Conservation (phyloP, 1,139 yeast genomes). For the Candida frijolesensis region DNA sequence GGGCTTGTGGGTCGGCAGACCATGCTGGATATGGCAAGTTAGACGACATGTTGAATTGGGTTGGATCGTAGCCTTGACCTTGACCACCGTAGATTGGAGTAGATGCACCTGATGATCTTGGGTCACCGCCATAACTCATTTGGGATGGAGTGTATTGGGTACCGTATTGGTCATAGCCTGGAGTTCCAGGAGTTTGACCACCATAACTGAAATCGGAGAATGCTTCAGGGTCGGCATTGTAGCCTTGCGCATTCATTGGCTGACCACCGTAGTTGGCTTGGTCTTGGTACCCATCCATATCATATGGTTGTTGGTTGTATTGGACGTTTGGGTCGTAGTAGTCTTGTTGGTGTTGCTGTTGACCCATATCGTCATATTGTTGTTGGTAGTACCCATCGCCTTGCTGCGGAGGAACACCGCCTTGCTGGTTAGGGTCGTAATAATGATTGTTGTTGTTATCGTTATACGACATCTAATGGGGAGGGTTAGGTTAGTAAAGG, state of each 20-base stretch:
- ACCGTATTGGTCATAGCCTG: conserved; percentile 75
- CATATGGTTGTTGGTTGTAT: conserved; percentile 54
- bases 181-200: conserved; percentile 67
- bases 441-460: conserved; percentile 54
- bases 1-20: conserved; percentile 90
- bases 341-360: conserved; percentile 34
- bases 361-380: conserved; percentile 40
- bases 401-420: conserved; percentile 26
- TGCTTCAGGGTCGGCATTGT: conserved; percentile 68
- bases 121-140: conserved; percentile 75
- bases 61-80: conserved; percentile 64
- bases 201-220: conserved; percentile 79
- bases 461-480: conserved; percentile 49
- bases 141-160: conserved; percentile 82
- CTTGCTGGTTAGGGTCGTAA: conserved; percentile 49
- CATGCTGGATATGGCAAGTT: conserved; percentile 89
- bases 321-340: conserved; percentile 54
- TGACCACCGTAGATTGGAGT: conserved; percentile 89
- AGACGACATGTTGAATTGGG: conserved; percentile 62
- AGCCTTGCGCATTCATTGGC: conserved; percentile 50
- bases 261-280: conserved; percentile 24
- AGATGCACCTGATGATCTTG: conserved; percentile 89
- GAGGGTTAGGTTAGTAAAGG: conserved; percentile 1
- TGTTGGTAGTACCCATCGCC: conserved; percentile 52
- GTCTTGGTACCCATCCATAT: conserved; percentile 51